A percentile compares a stretch with the other conserved stretches of the same genome.
Conservation (phyloP, 2,329 filamentous ascomycete genomes). For the Aspergillus sp. region DNA sequence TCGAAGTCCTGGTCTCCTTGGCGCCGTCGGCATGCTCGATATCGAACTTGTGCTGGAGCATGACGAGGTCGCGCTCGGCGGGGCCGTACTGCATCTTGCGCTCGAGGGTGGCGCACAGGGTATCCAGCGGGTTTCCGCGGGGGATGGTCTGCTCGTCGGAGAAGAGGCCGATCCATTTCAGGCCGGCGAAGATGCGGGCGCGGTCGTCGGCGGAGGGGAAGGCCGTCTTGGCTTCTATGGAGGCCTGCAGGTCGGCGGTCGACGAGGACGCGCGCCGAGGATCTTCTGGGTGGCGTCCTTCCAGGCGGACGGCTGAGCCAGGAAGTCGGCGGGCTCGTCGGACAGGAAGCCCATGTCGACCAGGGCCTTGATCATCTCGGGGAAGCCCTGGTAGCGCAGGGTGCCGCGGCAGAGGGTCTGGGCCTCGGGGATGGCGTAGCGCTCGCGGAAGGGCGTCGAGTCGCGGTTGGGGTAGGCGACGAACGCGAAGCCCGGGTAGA, state of each 20-base stretch:
- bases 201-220: constrained; percentile 63
- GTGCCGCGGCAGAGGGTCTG: constrained; percentile 78
- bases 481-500: constrained; percentile 80
- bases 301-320: constrained; percentile 65
- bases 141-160: constrained; percentile 60
- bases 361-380: constrained; percentile 76
- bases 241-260: constrained; percentile 60
- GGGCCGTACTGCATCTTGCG: constrained; percentile 82
- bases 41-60: constrained; percentile 57
- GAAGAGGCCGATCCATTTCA: constrained; percentile 62
- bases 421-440: constrained; percentile 86
- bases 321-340: constrained; percentile 56
- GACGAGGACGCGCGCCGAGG: constrained; percentile 58
- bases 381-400: constrained; percentile 80
- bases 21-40: constrained; percentile 74
- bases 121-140: constrained; percentile 73
- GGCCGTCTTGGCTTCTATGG: constrained; percentile 64
- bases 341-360: constrained; percentile 84
- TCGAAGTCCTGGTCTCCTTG: constrained; percentile 68
- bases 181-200: constrained; percentile 58
- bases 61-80: constrained; percentile 75
- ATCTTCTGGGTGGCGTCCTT: constrained; percentile 75
- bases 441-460: constrained; percentile 75
- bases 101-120: constrained; percentile 80
- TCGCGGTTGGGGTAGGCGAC: constrained; percentile 93